Conservation (phyloP, 768 basidiomycete genomes). For the Gymnopilus junonius region DNA sequence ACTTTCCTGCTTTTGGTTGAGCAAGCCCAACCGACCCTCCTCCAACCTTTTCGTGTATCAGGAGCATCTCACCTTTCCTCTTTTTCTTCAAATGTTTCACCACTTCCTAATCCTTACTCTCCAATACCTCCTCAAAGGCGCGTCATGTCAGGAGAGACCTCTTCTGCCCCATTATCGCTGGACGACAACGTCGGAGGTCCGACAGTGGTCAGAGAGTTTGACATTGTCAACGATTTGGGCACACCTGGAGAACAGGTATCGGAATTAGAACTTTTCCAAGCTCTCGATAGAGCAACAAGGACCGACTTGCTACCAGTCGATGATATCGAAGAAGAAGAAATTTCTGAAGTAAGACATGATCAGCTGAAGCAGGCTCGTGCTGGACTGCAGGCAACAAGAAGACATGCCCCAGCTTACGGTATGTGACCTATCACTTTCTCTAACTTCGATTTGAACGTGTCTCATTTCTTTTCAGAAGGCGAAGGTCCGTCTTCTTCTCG, state of each 20-base stretch:
- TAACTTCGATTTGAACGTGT: neutral
- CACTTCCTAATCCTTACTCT: constrained; percentile 28
- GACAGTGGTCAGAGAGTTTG: neutral
- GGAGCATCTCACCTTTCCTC: constrained; percentile 5
- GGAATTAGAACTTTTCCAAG: constrained; percentile 18
- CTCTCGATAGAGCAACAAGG: neutral
- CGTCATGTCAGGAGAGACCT: neutral
- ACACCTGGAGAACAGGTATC: constrained; percentile 26
- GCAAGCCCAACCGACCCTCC: constrained; percentile 1
- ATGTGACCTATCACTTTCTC: constrained; percentile 1
- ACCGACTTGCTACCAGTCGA: constrained; percentile 18
- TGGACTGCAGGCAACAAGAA: neutral
- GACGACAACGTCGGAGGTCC: neutral
- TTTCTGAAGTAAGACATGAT: neutral
- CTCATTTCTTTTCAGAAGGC: neutral
- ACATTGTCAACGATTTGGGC: constrained; percentile 24
- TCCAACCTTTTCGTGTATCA: constrained; percentile 1
- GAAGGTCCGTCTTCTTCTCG: neutral
- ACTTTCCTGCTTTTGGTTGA: constrained; percentile 5
- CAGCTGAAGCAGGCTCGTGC: neutral
- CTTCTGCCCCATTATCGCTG: neutral
- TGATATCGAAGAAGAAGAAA: constrained; percentile 19
- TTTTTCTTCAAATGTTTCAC: constrained; percentile 11
- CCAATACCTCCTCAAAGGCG: constrained; percentile 12
- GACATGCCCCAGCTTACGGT: neutral